phyloP scores from a whole-genome alignment of 1,284 basidiomycete genomes.

The Trametes sp. region DNA sequence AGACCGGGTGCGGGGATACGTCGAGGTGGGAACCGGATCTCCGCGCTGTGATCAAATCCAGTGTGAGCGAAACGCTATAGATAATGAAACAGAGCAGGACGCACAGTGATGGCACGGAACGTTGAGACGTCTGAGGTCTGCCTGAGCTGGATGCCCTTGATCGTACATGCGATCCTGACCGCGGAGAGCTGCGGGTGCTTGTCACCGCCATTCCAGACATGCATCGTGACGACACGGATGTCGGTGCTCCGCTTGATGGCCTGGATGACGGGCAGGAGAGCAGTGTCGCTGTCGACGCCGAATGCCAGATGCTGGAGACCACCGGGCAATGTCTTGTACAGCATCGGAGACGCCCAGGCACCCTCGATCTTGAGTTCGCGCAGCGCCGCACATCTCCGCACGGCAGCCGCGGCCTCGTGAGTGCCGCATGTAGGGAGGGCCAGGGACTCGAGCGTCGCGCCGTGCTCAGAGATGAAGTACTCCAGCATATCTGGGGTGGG shows the following conservation, averaged over 20 bases:
- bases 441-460: slow-evolving; percentile 57
- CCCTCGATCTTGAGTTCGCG: slow-evolving; percentile 61
- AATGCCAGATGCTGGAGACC: slow-evolving; percentile 63
- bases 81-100: slow-evolving; percentile 21
- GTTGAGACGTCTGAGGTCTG: slow-evolving; percentile 35
- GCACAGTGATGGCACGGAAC: slow-evolving; percentile 37
- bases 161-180: slow-evolving; percentile 40
- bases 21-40: slow-evolving; percentile 30
- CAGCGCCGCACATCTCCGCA: slow-evolving; percentile 57
- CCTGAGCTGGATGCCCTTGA: slow-evolving; percentile 37
- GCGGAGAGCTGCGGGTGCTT: slow-evolving; percentile 34
- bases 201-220: slow-evolving; percentile 40
- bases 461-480: slow-evolving; percentile 57
- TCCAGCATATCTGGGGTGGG: slow-evolving; percentile 60
- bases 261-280: slow-evolving; percentile 55
- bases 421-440: slow-evolving; percentile 61
- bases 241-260: slow-evolving; percentile 36
- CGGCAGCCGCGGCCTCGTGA: slow-evolving; percentile 52
- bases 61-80: slow-evolving; percentile 20
- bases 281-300: slow-evolving; percentile 61
- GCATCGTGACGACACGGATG: slow-evolving; percentile 37
- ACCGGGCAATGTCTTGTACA: slow-evolving; percentile 58
- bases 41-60: slow-evolving; percentile 21
- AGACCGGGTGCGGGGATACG: slow-evolving; percentile 32
- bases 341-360: slow-evolving; percentile 50